Percentiles rank a stretch among this genome's conserved stretches.
Evolutionary conservation across 352 stramenopile species (phyloP).

Genomic region (Globisporangium recalcitrans): DNA sequence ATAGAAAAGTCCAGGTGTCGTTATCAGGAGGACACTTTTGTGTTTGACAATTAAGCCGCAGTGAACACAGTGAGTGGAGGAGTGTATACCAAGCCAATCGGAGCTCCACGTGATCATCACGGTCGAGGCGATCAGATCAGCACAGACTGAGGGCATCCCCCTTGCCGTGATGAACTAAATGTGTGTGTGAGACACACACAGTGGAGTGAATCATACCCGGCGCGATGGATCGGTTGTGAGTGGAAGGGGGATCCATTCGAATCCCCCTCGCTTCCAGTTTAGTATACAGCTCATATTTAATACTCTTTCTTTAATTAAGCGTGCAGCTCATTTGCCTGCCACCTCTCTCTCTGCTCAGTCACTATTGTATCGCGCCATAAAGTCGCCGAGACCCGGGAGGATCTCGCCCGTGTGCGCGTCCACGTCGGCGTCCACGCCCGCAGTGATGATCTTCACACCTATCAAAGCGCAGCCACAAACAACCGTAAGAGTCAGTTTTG

Average conservation of each 20-base stretch:
- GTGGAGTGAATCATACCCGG: too few species aligned
- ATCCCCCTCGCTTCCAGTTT: neutral
- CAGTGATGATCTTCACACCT: constrained; percentile 35
- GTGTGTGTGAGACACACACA: too few species aligned
- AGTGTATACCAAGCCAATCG: neutral
- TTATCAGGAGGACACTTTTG: neutral
- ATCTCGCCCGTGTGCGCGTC: constrained; percentile 21
- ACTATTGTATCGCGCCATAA: constrained; percentile 38
- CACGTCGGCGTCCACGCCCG: constrained; percentile 29
- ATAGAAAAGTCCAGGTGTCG: neutral
- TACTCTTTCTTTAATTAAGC: too few species aligned
- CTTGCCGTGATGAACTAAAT: neutral
- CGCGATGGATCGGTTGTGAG: too few species aligned
- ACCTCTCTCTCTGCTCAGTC: constrained; percentile 1
- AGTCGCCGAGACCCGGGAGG: constrained; percentile 35
- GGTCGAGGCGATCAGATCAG: neutral
- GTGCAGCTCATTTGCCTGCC: neutral
- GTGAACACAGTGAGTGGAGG: too few species aligned
- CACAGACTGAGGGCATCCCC: neutral
- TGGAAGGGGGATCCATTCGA: neutral
- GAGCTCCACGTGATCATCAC: neutral
- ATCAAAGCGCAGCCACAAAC: neutral
- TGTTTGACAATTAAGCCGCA: too few species aligned
- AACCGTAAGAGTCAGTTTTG: neutral
- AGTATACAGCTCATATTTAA: constrained; percentile 1